Percentiles rank a stretch among this genome's conserved stretches.
These are phyloP conservation scores for Galerina sulciceps DNA, from an alignment of 768 basidiomycete species.

Conservation along the genomic window DNA sequence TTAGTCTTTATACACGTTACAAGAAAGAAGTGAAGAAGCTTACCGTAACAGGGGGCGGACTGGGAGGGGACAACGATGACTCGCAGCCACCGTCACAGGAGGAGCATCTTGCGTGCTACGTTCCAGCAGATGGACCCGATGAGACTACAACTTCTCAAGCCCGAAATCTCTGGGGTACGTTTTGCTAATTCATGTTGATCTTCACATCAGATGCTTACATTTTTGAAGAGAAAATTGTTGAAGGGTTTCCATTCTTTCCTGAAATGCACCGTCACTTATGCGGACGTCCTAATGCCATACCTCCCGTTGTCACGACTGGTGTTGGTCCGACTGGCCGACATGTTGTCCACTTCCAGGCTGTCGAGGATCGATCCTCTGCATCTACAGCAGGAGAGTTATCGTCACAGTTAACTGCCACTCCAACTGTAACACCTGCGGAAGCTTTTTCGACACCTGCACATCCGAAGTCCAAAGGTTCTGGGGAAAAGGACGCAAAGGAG, in stretches of 20 bases:
- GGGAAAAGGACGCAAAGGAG: too few species aligned
- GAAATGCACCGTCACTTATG: slow-evolving; percentile 16
- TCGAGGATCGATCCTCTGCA: neutral
- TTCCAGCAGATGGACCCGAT: slow-evolving; percentile 19
- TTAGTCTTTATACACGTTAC: slow-evolving; percentile 18
- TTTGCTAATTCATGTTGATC: neutral
- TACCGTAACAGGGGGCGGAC: slow-evolving; percentile 22
- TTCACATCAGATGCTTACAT: neutral
- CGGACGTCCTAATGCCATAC: slow-evolving; percentile 26
- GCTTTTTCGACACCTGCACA: too few species aligned
- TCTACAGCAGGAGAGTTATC: neutral
- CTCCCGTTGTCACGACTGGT: slow-evolving; percentile 29
- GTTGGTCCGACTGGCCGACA: slow-evolving; percentile 26
- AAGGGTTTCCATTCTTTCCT: slow-evolving; percentile 26
- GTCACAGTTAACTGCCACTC: neutral
- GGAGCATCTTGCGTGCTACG: slow-evolving; percentile 12
- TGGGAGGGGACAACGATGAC: slow-evolving; percentile 3
- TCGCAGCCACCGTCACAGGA: neutral
- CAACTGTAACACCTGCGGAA: too few species aligned
- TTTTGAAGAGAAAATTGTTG: slow-evolving; percentile 21
- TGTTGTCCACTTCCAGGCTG: slow-evolving; percentile 20
- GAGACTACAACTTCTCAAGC: slow-evolving; percentile 18
- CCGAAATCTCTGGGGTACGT: slow-evolving; percentile 30
- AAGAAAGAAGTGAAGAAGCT: slow-evolving; percentile 16
- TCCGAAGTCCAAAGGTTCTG: too few species aligned